These are phyloP conservation scores for Geotrichum bryndzae DNA, from an alignment of 1,139 yeast genomes.

Conservation along the genomic window DNA sequence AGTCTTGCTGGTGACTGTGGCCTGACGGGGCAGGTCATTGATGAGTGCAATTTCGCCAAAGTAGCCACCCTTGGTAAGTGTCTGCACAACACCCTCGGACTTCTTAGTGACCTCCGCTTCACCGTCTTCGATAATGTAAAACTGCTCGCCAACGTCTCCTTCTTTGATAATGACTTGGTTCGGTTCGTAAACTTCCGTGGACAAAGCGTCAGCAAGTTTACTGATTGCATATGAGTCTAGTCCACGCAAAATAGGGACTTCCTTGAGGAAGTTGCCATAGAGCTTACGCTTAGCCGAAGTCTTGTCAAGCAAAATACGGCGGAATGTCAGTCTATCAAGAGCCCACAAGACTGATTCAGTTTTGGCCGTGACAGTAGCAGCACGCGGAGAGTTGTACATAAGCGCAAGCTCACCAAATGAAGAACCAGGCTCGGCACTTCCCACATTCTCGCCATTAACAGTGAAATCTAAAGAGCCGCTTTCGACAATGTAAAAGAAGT, in stretches of 20 bases:
- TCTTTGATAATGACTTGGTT: constrained; percentile 76
- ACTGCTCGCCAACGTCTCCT: constrained; percentile 89
- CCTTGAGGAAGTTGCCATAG: constrained; percentile 85
- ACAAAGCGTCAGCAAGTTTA: constrained; percentile 89
- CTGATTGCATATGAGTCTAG: constrained; percentile 81
- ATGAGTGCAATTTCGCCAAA: constrained; percentile 94
- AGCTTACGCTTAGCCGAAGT: constrained; percentile 84
- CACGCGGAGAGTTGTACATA: constrained; percentile 97
- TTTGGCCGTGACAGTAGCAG: constrained; percentile 84
- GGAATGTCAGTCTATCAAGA: constrained; percentile 85
- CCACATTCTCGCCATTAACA: constrained; percentile 68
- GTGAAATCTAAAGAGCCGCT: constrained; percentile 75
- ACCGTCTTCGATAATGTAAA: constrained; percentile 85
- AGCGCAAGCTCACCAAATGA: constrained; percentile 95
- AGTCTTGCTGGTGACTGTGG: constrained; percentile 76
- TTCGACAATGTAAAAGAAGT: constrained; percentile 85
- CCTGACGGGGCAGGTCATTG: constrained; percentile 90
- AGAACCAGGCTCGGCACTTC: constrained; percentile 73
- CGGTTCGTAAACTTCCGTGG: constrained; percentile 63
- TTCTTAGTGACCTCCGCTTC: constrained; percentile 64
- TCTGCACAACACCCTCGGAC: constrained; percentile 55
- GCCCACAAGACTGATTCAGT: constrained; percentile 80
- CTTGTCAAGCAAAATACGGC: constrained; percentile 83
- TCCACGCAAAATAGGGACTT: constrained; percentile 68
- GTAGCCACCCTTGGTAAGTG: constrained; percentile 75